Base-by-base conservation (phyloP, 106 monocot genomes). In the Xerophyta viscosa region DNA sequence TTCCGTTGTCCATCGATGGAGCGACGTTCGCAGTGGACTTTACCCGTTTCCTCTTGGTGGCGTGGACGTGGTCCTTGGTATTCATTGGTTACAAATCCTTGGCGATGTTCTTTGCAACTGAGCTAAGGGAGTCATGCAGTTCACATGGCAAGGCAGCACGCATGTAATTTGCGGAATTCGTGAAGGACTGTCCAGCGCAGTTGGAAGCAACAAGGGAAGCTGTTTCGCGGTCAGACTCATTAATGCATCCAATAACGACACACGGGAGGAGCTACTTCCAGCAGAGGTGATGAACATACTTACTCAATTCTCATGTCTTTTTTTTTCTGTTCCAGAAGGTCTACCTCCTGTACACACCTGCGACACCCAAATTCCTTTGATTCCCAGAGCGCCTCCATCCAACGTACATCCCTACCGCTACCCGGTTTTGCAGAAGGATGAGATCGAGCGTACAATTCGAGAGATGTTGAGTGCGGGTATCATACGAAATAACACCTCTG, bases 71-170 rank as follows among this genome's bases (percentile, higher is more conserved):
- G 54, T 54, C 28, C 17, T 31, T 10, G 29, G 54, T 3, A 31
- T 54, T n/a, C 54, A 54, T 30, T 54, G 54, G 54, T 18, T 54
- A 7, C 2, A 21, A n/a, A 54, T 11, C 19, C 19, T 54, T 1
- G 29, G 29, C 0, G n/a, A 31, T 17, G 29, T 54, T 0, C 0
- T 9, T 18, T 31, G 31, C 20, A 29, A 54, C 29, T 54, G n/a
- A 0, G 9, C 1, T 1, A 31, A 33, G 15, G 8, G 14, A 0
- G 29, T 18, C 1, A 54, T 54, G 29, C 2, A 31, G 30, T 54
- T 54, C 54, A 8, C 29, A 8, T 39, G 1, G 39, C 39, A 2
- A 39, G 1, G 15, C 1, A 1, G 6, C 13, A 3, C 15, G 10
- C 39, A n/a, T 8, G 6, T 39, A 1, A 2, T 39, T 2, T 2